Evolutionary conservation across 2,329 filamentous ascomycete species (phyloP).

Genomic region (Xylariaceae sp.): DNA sequence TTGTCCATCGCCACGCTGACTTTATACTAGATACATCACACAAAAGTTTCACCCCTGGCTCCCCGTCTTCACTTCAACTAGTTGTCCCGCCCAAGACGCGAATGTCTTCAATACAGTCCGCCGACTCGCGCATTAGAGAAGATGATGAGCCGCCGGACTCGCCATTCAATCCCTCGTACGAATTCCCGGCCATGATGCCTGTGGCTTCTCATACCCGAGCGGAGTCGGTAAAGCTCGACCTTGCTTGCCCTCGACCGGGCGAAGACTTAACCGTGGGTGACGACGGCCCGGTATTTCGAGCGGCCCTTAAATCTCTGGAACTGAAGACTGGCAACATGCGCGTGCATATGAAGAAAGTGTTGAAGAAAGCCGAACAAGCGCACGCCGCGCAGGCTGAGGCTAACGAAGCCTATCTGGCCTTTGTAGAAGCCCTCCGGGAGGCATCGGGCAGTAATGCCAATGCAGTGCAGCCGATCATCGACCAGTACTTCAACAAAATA

Average conservation of each 20-base stretch:
- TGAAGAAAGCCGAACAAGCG: conserved; percentile 89
- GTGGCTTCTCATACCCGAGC: conserved; percentile 26
- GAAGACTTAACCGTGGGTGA: conserved; percentile 83
- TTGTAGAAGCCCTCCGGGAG: conserved; percentile 82
- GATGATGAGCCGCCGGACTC: conserved; percentile 56
- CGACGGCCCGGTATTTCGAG: conserved; percentile 91
- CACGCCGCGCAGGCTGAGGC: conserved; percentile 72
- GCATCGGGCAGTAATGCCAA: conserved; percentile 88
- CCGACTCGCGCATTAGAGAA: conserved; percentile 78
- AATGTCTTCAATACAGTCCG: conserved; percentile 79
- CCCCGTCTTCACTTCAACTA: conserved; percentile 68
- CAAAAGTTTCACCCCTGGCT: conserved; percentile 53
- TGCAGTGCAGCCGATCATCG: conserved; percentile 91
- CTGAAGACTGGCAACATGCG: conserved; percentile 96
- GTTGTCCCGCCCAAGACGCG: conserved; percentile 69
- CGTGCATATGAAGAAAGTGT: conserved; percentile 87
- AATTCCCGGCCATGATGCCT: conserved; percentile 30
- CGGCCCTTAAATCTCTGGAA: conserved; percentile 92
- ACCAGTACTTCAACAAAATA: conserved; percentile 98
- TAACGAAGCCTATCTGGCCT: conserved; percentile 77
- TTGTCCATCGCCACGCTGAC: conserved; percentile 20
- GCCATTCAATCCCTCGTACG: conserved; percentile 40
- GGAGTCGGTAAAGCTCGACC: conserved; percentile 72
- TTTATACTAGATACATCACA: conserved; percentile 37
- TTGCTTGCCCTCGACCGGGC: conserved; percentile 76